A percentile compares a stretch with the other conserved stretches of the same genome.
phyloP scores from a whole-genome alignment of 176 grass and related monocot genomes.

The Oryza meyeriana region DNA sequence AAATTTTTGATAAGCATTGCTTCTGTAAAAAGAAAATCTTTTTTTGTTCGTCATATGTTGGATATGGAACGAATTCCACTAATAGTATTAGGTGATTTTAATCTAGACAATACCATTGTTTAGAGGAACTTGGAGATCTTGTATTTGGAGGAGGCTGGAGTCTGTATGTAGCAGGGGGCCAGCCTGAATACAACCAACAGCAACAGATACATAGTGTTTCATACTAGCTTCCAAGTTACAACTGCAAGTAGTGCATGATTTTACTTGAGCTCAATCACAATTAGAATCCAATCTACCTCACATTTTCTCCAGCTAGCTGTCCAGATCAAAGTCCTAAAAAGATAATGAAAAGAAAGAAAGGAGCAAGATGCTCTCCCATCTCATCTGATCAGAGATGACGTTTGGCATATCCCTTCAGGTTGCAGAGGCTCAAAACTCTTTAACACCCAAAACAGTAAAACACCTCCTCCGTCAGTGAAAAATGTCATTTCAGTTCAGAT shows the following conservation, averaged over 20 bases:
- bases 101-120: neutral
- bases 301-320: constrained; percentile 34
- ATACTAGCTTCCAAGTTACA: constrained; percentile 2
- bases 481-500: neutral
- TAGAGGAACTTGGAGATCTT: neutral
- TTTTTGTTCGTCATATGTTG: neutral
- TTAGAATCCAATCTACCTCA: neutral
- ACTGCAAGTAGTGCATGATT: neutral
- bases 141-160: neutral
- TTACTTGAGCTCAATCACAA: neutral
- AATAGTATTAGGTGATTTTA: neutral
- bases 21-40: neutral
- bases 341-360: neutral
- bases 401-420: constrained; percentile 13
- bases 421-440: neutral
- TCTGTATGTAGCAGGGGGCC: too few relatives aligned
- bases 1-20: neutral
- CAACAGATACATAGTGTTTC: neutral
- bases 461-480: neutral
- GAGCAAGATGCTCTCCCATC: constrained; percentile 34
- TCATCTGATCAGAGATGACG: constrained; percentile 13
- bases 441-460: constrained; percentile 20
- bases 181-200: neutral
- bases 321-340: constrained; percentile 37
- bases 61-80: neutral